Base-by-base conservation (phyloP, 2,329 filamentous ascomycete species). In the Penicillium sclerotigenum region DNA sequence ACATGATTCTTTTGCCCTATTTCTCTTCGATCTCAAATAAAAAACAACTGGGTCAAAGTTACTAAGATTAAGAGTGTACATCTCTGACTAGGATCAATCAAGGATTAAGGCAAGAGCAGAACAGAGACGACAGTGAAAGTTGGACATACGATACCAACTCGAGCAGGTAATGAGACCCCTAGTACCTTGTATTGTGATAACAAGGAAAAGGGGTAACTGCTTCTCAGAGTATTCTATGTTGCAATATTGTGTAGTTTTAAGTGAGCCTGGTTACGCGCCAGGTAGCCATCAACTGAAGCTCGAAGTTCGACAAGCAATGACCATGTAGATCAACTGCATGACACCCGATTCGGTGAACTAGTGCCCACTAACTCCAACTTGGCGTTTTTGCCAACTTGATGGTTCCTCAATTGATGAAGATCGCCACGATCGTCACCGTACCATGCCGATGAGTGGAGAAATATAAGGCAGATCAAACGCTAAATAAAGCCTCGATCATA, bases 351-450 rank as follows among this genome's bases (percentile, higher is more conserved):
- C 2, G 18, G 18, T 4, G 22, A 18, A 47, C 50, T 47, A 53
- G 42, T 47, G 34, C 7, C 16, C 3, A 18, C 3, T 13, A 22
- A 14, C 24, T n/a, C 14, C n/a, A 16, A 10, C 33, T 47, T 47
- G 33, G 26, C 33, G 8, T 26, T n/a, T 31, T 24, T 31, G 11
- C 14, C 18, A 22, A 47, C 9, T 47, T 7, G 26, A 13, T 53
- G 16, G 28, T 33, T 53, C 31, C 42, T 38, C 26, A 22, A 18
- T 31, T 33, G 33, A 26, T 1, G 18, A 47, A 53, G 50, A 53
- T 53, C 50, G 34, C 20, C 34, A 37, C 9, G 50, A 53, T 53
- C 50, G 26, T 38, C 50, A 26, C 34, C 20, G 31, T 37, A 53
- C 34, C 40, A 47, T 47, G 33, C 18, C 34, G 18, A 37, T 18